Conservation (phyloP, 1,284 basidiomycete species). For the Tilletia caries region DNA sequence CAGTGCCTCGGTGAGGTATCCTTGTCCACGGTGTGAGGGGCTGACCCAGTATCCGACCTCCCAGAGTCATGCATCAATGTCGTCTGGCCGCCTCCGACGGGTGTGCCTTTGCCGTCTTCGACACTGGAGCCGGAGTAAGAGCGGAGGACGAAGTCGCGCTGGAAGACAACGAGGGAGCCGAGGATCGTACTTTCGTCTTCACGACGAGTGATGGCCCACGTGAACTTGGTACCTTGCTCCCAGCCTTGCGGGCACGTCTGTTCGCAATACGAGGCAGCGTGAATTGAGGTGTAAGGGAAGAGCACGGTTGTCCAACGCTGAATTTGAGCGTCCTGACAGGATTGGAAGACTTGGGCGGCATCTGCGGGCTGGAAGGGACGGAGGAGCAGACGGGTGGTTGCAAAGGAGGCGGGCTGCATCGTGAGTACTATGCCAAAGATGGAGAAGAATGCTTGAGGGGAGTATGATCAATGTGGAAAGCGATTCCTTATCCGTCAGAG, state of each 20-base stretch:
- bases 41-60: conserved; percentile 6
- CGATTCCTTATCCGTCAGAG: no score
- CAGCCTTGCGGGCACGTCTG: not conserved
- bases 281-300: not conserved
- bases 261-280: not conserved
- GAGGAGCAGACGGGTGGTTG: not conserved
- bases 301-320: not conserved
- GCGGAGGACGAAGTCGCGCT: not conserved
- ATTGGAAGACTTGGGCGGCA: not conserved
- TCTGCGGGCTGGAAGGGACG: not conserved
- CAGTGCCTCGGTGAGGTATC: not conserved
- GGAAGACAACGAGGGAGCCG: not conserved
- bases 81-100: not conserved
- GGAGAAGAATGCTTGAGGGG: no score
- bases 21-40: not conserved
- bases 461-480: no score
- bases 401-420: not conserved
- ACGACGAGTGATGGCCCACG: not conserved
- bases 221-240: not conserved
- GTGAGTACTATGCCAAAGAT: not conserved
- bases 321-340: not conserved
- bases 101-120: not conserved
- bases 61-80: not conserved
- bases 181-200: not conserved
- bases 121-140: not conserved